A percentile compares a stretch with the other conserved stretches of the same genome.
Conservation (phyloP, 768 basidiomycete genomes). For the Gloeophyllum trabeum region DNA sequence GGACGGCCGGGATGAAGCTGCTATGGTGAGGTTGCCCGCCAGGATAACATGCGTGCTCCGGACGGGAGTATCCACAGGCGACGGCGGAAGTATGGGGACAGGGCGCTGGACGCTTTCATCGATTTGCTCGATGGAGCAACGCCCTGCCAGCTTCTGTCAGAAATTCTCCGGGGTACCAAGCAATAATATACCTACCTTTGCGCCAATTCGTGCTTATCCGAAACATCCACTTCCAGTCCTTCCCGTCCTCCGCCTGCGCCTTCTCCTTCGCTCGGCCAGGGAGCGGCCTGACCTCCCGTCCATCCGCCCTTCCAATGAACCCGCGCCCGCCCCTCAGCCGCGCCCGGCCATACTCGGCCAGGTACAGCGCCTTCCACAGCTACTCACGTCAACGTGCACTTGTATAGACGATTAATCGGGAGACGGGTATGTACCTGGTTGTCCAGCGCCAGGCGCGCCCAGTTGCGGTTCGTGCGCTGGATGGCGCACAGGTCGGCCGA, state of each 20-base stretch:
- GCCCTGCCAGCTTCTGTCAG: conserved; percentile 32
- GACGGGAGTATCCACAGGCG: conserved; percentile 3
- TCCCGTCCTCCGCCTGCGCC: conserved; percentile 23
- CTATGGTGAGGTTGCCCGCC: conserved; percentile 48
- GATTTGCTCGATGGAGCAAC: conserved; percentile 34
- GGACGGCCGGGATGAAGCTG: conserved; percentile 32
- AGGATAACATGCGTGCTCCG: conserved; percentile 36
- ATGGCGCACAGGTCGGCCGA: conserved; percentile 56
- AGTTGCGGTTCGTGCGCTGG: conserved; percentile 53
- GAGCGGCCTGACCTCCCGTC: conserved; percentile 45
- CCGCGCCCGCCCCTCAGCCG: conserved; percentile 61
- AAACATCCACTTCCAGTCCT: conserved; percentile 85
- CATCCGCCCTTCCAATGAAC: conserved; percentile 42
- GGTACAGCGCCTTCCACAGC: conserved; percentile 63
- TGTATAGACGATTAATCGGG: not conserved
- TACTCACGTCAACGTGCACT: conserved; percentile 12
- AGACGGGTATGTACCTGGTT: conserved; percentile 39
- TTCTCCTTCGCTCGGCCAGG: conserved; percentile 33
- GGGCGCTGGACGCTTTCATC: not conserved
- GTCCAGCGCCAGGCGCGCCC: conserved; percentile 56
- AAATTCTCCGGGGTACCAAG: conserved; percentile 2
- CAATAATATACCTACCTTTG: conserved; percentile 38
- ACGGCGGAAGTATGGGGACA: conserved; percentile 2
- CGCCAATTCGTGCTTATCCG: conserved; percentile 77
- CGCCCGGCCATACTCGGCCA: conserved; percentile 52